Base-by-base conservation (phyloP, 2,329 filamentous ascomycete species). In the Monosporascus sp. region DNA sequence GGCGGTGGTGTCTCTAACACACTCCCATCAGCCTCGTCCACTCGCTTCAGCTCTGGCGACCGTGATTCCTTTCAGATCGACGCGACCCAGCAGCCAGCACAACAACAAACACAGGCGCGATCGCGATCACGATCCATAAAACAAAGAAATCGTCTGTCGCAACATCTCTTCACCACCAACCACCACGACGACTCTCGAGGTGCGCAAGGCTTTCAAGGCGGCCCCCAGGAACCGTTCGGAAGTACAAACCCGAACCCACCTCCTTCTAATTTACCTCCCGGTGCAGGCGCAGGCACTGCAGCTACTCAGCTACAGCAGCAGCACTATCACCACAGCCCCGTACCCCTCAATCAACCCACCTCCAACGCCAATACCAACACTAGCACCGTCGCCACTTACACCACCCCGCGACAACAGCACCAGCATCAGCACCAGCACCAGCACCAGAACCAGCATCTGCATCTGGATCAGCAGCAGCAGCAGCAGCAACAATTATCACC, bases 1-100 rank as follows among this genome's bases (percentile, higher is more conserved):
- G 22, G 60, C 60, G 36, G 34, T 27, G 24, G 54, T 47, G 58
- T 56, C 43, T 53, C 61, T 50, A 64, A 57, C 59, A 68, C 63
- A 60, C 70, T 72, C 69, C 70, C 69, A 66, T 75, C 75, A 73
- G 75, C 73, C 74, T 76, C 75, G 70, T 71, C 76, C 54, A 69
- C 72, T 52, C 71, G 71, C 59, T 72, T 73, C 64, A 75, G 72
- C 70, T 76, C 76, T 53, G 31, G 31, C 6, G 43, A 7, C 6
- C 75, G 69, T 67, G 75, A 79, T 63, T 76, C 76, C 59, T 78
- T 78, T 69, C 71, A 66, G 62, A 59, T 53, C 11, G 27, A 50
- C 16, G 46, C 11, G 26, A 54, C 43, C 38, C 34, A 47, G 19
- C 58, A 62, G 51, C 59, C 47, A 24, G 55, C 56, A 43, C 53